Evolutionary conservation across 768 basidiomycete genomes (phyloP).

Genomic region (Amanita rimosa): DNA sequence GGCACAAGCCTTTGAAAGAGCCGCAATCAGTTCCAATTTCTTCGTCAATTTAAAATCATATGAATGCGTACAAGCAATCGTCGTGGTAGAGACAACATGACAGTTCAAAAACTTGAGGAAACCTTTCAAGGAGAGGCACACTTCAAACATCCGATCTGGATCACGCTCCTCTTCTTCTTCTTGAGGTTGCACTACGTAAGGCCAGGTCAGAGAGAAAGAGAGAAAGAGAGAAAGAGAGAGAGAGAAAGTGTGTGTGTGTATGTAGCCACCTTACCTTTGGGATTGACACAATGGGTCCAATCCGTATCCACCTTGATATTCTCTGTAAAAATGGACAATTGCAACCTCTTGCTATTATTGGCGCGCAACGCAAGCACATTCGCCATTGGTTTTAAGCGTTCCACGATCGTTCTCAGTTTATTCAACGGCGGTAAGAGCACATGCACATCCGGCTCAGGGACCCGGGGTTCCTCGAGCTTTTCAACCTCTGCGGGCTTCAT

Average conservation of each 20-base stretch:
- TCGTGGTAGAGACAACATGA: conserved; percentile 72
- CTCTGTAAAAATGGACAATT: conserved; percentile 53
- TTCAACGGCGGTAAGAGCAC: conserved; percentile 66
- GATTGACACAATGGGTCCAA: conserved; percentile 67
- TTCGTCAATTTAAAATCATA: too few relatives aligned
- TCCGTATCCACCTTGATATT: conserved; percentile 68
- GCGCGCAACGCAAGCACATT: conserved; percentile 60
- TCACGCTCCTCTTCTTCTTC: conserved; percentile 34
- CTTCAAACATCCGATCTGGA: conserved; percentile 47
- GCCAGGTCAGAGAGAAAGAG: too few relatives aligned
- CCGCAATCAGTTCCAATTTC: not conserved
- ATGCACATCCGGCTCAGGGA: conserved; percentile 81
- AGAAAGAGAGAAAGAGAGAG: too few relatives aligned
- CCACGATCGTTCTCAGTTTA: conserved; percentile 70
- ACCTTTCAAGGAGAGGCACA: conserved; percentile 60
- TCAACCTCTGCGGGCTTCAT: conserved; percentile 66
- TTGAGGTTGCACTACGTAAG: conserved; percentile 20
- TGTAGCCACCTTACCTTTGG: conserved; percentile 33
- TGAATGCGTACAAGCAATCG: conserved; percentile 81
- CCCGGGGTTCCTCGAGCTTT: conserved; percentile 67
- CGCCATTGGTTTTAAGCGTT: conserved; percentile 61
- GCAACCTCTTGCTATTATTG: conserved; percentile 46
- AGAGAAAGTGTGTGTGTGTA: too few relatives aligned
- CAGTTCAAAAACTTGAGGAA: conserved; percentile 76
- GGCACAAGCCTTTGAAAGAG: conserved; percentile 53